phyloP scores from a whole-genome alignment of 177 flowering plant genomes.

The Tripterygium wilfordii region DNA sequence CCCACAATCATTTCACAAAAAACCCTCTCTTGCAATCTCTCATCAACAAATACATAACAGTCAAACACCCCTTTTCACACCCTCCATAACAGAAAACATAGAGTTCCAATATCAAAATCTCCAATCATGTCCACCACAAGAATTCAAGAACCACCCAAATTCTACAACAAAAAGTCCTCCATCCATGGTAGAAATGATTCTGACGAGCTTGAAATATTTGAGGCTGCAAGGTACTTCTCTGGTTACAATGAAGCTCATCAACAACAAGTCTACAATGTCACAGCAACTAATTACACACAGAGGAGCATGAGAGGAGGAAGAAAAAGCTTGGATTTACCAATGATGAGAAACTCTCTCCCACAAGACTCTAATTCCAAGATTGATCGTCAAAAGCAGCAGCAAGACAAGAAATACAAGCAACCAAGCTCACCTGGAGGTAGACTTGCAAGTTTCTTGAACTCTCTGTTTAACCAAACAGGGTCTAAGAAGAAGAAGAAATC shows the following conservation, averaged over 20 bases:
- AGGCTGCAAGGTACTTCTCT: conserved; percentile 80
- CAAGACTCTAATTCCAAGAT: conserved; percentile 1
- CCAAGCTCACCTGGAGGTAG: conserved; percentile 88
- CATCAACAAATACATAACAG: conserved; percentile 6
- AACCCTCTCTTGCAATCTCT: conserved; percentile 8
- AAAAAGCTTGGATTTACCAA: conserved; percentile 51
- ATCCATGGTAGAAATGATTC: conserved; percentile 52
- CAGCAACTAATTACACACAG: conserved; percentile 4
- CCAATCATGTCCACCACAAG: conserved; percentile 37
- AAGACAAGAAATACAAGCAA: conserved; percentile 54
- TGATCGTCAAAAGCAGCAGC: conserved; percentile 24
- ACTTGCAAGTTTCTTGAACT: conserved; percentile 74
- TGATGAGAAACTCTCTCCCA: conserved; percentile 12
- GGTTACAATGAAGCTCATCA: conserved; percentile 30
- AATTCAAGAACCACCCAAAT: background rate
- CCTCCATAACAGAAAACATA: too few relatives aligned
- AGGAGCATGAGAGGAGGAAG: conserved; percentile 42
- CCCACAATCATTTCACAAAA: conserved; percentile 45
- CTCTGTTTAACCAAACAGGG: conserved; percentile 65
- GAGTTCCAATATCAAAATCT: background rate
- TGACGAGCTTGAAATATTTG: conserved; percentile 86
- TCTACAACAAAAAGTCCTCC: conserved; percentile 25
- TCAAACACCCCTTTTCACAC: too few relatives aligned
- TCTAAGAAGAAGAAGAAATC: conserved; percentile 79
- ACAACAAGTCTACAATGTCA: conserved; percentile 7